Conservation (phyloP, 2,329 filamentous ascomycete species). For the Colletotrichum filicis region DNA sequence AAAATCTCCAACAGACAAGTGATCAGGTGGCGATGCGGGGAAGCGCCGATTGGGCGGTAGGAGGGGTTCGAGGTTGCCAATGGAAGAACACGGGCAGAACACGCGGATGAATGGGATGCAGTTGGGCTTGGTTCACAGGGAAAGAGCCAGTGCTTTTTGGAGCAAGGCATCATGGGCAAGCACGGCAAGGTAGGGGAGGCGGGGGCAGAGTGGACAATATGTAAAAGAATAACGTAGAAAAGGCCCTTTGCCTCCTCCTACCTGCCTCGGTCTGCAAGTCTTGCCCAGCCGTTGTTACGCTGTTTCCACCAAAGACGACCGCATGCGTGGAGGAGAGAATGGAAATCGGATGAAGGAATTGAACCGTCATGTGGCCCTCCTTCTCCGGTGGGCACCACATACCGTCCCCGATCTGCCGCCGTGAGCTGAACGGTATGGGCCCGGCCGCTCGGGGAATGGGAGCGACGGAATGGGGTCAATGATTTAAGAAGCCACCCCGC, state of each 20-base stretch:
- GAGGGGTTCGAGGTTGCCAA: not conserved
- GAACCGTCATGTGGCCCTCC: conserved; percentile 21
- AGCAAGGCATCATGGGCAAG: too few species aligned
- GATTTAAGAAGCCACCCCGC: too few species aligned
- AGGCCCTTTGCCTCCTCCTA: too few species aligned
- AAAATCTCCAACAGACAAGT: not conserved
- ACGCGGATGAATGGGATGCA: conserved; percentile 2
- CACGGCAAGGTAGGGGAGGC: too few species aligned
- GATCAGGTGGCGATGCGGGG: conserved; percentile 19
- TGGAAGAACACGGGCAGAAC: not conserved
- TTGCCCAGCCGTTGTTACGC: too few species aligned
- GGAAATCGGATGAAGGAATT: conserved; percentile 20
- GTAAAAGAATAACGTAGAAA: not conserved
- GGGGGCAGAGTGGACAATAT: not conserved
- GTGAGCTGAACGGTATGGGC: not conserved
- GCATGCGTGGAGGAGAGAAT: conserved; percentile 10
- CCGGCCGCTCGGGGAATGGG: not conserved
- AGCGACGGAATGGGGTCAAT: not conserved
- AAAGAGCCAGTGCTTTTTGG: not conserved
- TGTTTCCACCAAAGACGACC: not conserved
- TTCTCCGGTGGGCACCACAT: conserved; percentile 12
- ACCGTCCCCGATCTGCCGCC: not conserved
- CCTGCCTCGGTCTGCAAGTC: too few species aligned
- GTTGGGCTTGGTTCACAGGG: not conserved
- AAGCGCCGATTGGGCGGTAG: not conserved